Evolutionary conservation across 2,329 filamentous ascomycete genomes (phyloP), one percentile per base, ranked within the genome.

Genomic region (Parastagonospora avenae): DNA sequence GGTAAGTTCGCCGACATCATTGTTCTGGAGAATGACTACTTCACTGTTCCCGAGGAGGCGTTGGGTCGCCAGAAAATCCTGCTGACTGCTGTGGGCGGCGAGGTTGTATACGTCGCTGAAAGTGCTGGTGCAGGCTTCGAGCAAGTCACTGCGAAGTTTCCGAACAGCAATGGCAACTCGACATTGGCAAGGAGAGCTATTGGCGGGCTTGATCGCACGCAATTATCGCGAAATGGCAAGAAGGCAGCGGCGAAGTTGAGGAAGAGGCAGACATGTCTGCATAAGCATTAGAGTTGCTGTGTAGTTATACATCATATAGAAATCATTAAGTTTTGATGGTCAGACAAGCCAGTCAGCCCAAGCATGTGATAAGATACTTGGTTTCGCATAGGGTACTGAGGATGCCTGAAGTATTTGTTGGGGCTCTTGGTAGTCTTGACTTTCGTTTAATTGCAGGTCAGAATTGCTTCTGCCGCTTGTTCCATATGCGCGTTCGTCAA

Each of bases 1-100:
- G 38, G 38, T 15, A 48, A 42, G 9, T 42, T 48, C 6, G 46
- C 46, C n/a, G 46, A 48, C 14, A 19, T 48, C 8, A 19, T 48
- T 15, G 39, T 48, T 8, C 37, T 48, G 24, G 46, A 42, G 11
- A 42, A 42, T 4, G 31, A 48, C 27, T 48, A 48, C 28, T 48
- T 48, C 11, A 36, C 16, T 14, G 46, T 48, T 2, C 46, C 46
- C 8, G 46, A 48, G 14, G 46, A 42, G 38, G 33, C 32, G 38
- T 28, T 48, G 11, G 46, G 31, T n/a, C n/a, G 46, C 2, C 46
- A 48, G 28, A 30, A 28, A 16, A 38, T 48, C 1, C 38, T 35
- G 30, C 30, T 48, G n/a, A 48, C 46, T 2, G 36, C 37, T 38
- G 46, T 42, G 4, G 39, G 46, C 9, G 46, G 46, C 14, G 38